Base-by-base conservation (phyloP, 2,329 filamentous ascomycete species). In the Cladobotryum mycophilum region DNA sequence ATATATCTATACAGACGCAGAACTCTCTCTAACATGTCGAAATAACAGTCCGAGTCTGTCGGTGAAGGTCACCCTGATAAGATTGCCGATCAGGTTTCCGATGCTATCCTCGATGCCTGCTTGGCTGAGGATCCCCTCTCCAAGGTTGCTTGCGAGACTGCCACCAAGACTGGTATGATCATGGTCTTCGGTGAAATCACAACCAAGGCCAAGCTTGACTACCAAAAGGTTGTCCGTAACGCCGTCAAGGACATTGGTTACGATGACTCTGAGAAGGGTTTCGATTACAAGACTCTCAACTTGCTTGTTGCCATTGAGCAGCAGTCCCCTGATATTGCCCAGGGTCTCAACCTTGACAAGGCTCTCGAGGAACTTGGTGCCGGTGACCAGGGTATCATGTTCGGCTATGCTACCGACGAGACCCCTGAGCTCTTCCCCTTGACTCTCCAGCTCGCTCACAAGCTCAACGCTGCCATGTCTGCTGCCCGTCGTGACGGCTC, bases 351-450 rank as follows among this genome's bases (percentile, higher is more conserved):
- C 81, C 95, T 95, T 74, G 93, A 99, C 61, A 82, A 96, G 80
- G 90, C 89, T 61, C 86, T 99, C 45, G 93, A 99, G 84, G 86
- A 95, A 77, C 86, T 99, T 60, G 93, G 93, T 75, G 93, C 93
- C 57, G 93, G 93, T 86, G 93, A 99, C 76, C 93, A 99, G 81
- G 93, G 93, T 81, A 96, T 99, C 81, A 99, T 99, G 93, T 99
- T 99, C 76, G 93, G 93, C 66, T 99, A 99, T 82, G 93, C 93
- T 73, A 96, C 93, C 66, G 93, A 99, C 68, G 93, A 99, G 83
- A 97, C 93, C 65, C 91, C 92, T 56, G 93, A 99, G 79, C 83
- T 95, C 64, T 88, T 97, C 70, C 93, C 93, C 61, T 80, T 99
- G 67, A 97, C 92, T 66, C 81, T 97, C 63, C 82, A 92, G 66